These are phyloP conservation scores for Rhododendron molle DNA, from an alignment of 148 eudicot genomes.

Conservation along the genomic window DNA sequence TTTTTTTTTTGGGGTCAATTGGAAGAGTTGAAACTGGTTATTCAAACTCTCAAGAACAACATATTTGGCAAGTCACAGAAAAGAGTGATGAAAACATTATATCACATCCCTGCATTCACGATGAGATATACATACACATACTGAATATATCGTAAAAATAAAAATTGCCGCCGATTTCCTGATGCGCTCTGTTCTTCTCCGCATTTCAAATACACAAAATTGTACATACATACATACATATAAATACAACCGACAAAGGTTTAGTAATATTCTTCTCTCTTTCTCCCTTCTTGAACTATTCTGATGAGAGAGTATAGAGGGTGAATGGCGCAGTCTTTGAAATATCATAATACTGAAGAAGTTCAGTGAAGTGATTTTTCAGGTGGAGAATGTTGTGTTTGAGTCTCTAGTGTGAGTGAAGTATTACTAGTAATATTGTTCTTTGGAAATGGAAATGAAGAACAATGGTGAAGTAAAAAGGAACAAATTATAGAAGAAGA, in stretches of 20 bases:
- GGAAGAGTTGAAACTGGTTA: slow-evolving; percentile 17
- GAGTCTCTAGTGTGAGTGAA: no score
- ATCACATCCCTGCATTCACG: slow-evolving; percentile 96
- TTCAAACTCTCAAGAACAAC: slow-evolving; percentile 39
- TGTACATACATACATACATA: no score
- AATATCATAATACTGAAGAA: background rate
- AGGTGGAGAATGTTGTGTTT: background rate
- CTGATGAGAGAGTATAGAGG: background rate
- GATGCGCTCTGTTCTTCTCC: no score
- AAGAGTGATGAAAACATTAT: slow-evolving; percentile 30
- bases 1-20: no score
- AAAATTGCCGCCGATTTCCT: no score
- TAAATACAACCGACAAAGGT: no score
- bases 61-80: slow-evolving; percentile 30
- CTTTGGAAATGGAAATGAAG: no score
- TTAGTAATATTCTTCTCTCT: background rate
- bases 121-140: slow-evolving; percentile 37
- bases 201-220: no score
- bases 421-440: no score
- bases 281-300: background rate
- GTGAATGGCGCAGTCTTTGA: background rate
- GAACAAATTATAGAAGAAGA: no score
- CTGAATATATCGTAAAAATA: no score
- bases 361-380: background rate
- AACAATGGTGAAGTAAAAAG: no score